Evolutionary conservation across 257 asterid species (phyloP), one percentile per base, ranked within the genome.

Genomic region (Eustoma russellianum): DNA sequence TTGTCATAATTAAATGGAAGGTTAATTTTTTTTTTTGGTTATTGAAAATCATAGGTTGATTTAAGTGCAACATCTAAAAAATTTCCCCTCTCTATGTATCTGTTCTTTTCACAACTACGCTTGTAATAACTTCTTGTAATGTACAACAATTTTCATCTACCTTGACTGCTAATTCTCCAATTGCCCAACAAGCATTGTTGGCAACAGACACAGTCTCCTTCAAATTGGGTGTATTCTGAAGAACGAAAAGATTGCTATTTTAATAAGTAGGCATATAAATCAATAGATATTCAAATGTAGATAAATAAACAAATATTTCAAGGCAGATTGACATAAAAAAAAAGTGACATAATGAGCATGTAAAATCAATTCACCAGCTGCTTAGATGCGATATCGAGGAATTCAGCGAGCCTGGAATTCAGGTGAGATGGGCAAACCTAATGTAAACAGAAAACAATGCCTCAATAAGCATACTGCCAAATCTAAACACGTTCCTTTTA

Each of bases 131-230:
- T 46, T 15, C 24, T 9, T 18, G 5, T 52, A 14, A 40, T 16
- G 34, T 14, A 56, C 7, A 62, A 48, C 9, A 19, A 28, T 14
- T 13, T 28, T 17, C 52, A 49, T 17, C 50, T 70, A 82, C 93
- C 97, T 85, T 88, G 63, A 83, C 67, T 51, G 99, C 99, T 54
- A 92, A 73, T 71, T 92, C 99, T 56, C 99, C 99, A 63, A 92
- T 81, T 60, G 97, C 99, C 99, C 99, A 92, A 67, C 99, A 92
- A 52, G 99, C 99, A 75, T 92, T 92, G 65, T 92, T 92, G 70
- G 97, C 99, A 52, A 85, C 97, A 60, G 99, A 88, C 56, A 85
- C 69, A 48, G 86, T 83, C 59, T 85, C 99, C 74, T 83, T 92
- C 75, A 88, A 82, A 87, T 83, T 81, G 19, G 85, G 70, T 35